phyloP scores from a whole-genome alignment of 2,329 filamentous ascomycete genomes.

The Beauveria brongniartii region DNA sequence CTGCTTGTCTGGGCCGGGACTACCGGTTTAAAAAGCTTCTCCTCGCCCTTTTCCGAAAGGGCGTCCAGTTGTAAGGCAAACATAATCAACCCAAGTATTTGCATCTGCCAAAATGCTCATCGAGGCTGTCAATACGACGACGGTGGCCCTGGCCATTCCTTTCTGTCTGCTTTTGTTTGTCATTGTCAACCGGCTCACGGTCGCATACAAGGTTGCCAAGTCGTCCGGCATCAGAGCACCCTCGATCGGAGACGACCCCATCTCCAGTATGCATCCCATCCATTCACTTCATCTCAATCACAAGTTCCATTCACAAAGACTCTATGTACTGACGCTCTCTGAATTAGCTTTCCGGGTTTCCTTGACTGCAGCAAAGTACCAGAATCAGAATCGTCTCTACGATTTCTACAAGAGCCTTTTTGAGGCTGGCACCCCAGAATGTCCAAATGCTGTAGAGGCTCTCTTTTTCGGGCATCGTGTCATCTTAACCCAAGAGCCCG shows the following conservation, averaged over 20 bases:
- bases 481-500: constrained; percentile 43
- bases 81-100: neutral
- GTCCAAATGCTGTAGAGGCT: constrained; percentile 30
- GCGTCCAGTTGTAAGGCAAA: neutral
- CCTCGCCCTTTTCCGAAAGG: neutral
- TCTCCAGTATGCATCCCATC: neutral
- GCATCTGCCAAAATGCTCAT: neutral
- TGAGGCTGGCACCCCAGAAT: constrained; percentile 20
- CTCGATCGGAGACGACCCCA: constrained; percentile 1
- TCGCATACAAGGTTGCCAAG: constrained; percentile 5
- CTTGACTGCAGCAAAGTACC: neutral
- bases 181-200: neutral
- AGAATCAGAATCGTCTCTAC: constrained; percentile 22
- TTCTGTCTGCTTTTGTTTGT: neutral
- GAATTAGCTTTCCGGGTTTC: neutral
- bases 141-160: constrained; percentile 8
- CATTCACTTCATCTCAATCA: neutral
- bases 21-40: neutral
- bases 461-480: constrained; percentile 27
- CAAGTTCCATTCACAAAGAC: neutral
- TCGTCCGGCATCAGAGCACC: constrained; percentile 3
- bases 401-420: constrained; percentile 25
- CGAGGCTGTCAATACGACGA: neutral
- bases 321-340: neutral
- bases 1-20: neutral